Conservation (phyloP, 768 basidiomycete genomes). For the Boletus insuetus region DNA sequence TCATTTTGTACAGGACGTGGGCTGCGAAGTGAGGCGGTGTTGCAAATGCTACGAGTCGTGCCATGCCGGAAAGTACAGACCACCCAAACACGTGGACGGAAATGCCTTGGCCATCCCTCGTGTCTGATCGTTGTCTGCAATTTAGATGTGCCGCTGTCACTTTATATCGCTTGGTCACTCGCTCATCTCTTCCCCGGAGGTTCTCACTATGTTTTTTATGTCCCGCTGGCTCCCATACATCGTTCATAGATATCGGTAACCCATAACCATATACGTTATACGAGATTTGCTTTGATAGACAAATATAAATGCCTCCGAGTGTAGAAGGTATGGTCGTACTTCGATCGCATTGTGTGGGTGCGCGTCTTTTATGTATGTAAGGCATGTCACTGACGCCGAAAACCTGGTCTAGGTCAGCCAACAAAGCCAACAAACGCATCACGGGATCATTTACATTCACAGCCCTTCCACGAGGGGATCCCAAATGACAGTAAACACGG, state of each 20-base stretch:
- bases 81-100: no score
- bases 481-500: no score
- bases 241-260: slow-evolving; percentile 7
- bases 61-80: neutral
- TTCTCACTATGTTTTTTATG: neutral
- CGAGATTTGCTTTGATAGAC: neutral
- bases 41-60: neutral
- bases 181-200: neutral
- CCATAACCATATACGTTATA: neutral
- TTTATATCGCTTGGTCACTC: neutral
- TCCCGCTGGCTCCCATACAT: neutral
- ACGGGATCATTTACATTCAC: no score
- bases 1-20: slow-evolving; percentile 81
- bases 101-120: neutral
- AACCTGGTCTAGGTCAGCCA: no score
- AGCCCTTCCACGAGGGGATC: no score
- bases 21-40: slow-evolving; percentile 47
- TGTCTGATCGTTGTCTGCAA: neutral
- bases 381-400: no score
- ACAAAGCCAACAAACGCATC: no score
- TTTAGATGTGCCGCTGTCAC: neutral
- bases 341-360: no score
- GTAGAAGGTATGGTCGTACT: no score
- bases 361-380: no score
- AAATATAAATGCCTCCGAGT: neutral